phyloP scores from a whole-genome alignment of 2,329 filamentous ascomycete genomes.

The Berkeleyomyces rouxiae region DNA sequence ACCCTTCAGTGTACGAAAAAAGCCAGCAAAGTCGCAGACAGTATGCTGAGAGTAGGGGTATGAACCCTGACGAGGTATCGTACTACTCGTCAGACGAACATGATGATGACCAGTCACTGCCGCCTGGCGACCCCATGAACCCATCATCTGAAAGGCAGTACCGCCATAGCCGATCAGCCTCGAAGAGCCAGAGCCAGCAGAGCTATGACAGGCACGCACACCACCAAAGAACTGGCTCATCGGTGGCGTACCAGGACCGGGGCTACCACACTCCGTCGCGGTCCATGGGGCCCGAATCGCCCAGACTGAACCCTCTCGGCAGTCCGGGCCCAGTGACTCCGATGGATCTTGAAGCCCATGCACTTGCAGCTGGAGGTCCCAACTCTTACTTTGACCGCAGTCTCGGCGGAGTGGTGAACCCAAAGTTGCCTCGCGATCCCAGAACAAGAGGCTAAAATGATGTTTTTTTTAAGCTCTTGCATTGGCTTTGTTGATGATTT shows the following conservation, averaged over 20 bases:
- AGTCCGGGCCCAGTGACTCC: constrained; percentile 46
- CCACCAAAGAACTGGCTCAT: not conserved
- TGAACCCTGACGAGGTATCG: not conserved
- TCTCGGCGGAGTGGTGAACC: not conserved
- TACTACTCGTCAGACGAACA: constrained; percentile 13
- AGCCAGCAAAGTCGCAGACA: constrained; percentile 17
- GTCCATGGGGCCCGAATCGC: constrained; percentile 29
- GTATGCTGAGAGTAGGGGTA: not conserved
- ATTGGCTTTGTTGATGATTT: not conserved
- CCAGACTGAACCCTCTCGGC: constrained; percentile 34
- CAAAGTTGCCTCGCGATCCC: not conserved
- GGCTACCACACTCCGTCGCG: not conserved
- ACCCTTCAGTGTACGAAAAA: constrained; percentile 43
- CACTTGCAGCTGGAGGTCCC: constrained; percentile 16
- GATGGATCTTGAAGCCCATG: constrained; percentile 34
- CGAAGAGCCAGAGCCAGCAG: not conserved
- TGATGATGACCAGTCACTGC: not conserved
- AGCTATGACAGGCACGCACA: not conserved
- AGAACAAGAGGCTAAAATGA: not conserved
- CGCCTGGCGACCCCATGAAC: not conserved
- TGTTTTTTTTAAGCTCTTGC: not conserved
- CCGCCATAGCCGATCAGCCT: not conserved
- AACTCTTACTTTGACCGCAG: constrained; percentile 14
- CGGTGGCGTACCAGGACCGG: not conserved
- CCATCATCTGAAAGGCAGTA: not conserved